These are phyloP conservation scores for Hypoxylon lenormandii DNA, from an alignment of 495 filamentous ascomycete species.

Conservation along the genomic window DNA sequence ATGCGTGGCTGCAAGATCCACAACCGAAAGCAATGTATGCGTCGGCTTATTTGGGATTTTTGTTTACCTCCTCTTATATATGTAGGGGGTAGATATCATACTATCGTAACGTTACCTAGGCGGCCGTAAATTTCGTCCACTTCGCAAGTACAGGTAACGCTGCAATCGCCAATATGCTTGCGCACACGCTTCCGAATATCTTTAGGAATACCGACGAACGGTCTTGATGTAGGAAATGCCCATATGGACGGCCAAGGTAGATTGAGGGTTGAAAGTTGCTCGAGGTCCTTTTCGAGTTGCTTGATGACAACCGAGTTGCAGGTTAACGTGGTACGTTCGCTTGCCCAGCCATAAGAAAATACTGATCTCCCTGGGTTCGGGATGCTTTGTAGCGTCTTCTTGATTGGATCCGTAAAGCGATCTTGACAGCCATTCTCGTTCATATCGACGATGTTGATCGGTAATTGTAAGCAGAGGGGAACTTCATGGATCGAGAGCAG, in stretches of 20 bases:
- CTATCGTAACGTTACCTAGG: slow-evolving; percentile 37
- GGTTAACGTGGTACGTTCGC: slow-evolving; percentile 49
- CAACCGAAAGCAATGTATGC: not conserved
- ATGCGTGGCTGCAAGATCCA: slow-evolving; percentile 1
- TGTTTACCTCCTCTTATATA: too few relatives aligned
- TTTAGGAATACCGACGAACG: slow-evolving; percentile 47
- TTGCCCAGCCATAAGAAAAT: slow-evolving; percentile 50
- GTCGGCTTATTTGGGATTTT: not conserved
- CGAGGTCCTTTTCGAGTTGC: slow-evolving; percentile 48
- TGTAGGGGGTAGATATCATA: slow-evolving; percentile 14
- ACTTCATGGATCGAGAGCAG: slow-evolving; percentile 47
- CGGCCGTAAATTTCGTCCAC: slow-evolving; percentile 42
- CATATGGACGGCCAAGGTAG: slow-evolving; percentile 49
- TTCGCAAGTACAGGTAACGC: slow-evolving; percentile 41
- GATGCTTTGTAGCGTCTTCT: slow-evolving; percentile 30
- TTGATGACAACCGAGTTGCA: slow-evolving; percentile 48
- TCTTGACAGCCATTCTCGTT: slow-evolving; percentile 29
- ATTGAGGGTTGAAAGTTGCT: slow-evolving; percentile 35
- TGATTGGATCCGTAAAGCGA: slow-evolving; percentile 23
- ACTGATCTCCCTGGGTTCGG: slow-evolving; percentile 48
- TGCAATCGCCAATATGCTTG: slow-evolving; percentile 48
- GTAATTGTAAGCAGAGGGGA: slow-evolving; percentile 45
- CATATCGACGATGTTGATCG: slow-evolving; percentile 44
- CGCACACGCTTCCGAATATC: slow-evolving; percentile 31
- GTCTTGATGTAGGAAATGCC: slow-evolving; percentile 48